Percentiles rank a stretch among this genome's conserved stretches.
phyloP scores from a whole-genome alignment of 192 early-diverging fungal species.

The Coemansia reversa region DNA sequence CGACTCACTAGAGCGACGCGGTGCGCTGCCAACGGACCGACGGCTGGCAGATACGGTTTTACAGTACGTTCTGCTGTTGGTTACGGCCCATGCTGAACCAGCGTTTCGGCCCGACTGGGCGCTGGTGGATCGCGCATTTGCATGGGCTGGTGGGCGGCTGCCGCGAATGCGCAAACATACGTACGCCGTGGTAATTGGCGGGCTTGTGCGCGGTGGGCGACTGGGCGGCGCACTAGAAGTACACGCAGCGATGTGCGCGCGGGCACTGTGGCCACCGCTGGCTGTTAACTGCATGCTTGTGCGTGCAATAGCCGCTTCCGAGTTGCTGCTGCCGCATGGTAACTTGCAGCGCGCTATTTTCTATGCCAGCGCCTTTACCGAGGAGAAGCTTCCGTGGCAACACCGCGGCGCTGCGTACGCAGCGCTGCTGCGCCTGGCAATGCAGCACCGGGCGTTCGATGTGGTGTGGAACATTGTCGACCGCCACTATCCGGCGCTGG shows the following conservation, averaged over 20 bases:
- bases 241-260: constrained; percentile 17
- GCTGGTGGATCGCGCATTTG: constrained; percentile 7
- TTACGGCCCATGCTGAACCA: neutral
- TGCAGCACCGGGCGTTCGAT: constrained; percentile 12
- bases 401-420: constrained; percentile 23
- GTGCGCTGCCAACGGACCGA: neutral
- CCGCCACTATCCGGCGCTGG: constrained; percentile 23
- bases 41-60: constrained; percentile 39
- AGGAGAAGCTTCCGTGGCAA: constrained; percentile 20
- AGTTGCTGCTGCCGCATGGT: neutral
- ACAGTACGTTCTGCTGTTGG: constrained; percentile 11
- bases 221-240: constrained; percentile 28
- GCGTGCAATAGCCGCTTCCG: constrained; percentile 5
- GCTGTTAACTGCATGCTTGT: constrained; percentile 47
- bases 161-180: constrained; percentile 15
- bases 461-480: constrained; percentile 24
- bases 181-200: constrained; percentile 19
- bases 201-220: constrained; percentile 15
- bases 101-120: constrained; percentile 10
- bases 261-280: constrained; percentile 27
- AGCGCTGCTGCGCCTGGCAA: constrained; percentile 18
- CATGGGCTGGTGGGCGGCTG: constrained; percentile 22
- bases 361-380: constrained; percentile 15
- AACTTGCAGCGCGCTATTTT: neutral
- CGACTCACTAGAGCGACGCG: constrained; percentile 14